Evolutionary conservation across 768 basidiomycete species (phyloP).

Genomic region (Boletus tomentosulus): DNA sequence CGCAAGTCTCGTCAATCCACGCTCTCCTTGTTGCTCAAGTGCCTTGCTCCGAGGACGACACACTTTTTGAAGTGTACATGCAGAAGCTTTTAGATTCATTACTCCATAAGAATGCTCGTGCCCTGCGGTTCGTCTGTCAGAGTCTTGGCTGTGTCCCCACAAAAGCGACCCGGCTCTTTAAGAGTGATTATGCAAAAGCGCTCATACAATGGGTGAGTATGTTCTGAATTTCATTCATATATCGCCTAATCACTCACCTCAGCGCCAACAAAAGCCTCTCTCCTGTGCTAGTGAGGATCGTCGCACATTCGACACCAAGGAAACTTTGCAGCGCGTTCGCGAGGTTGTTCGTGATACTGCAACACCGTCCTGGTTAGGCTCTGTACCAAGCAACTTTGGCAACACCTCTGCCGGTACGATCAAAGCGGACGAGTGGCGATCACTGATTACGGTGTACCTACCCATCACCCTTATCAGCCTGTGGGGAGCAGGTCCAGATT

Average conservation of each 20-base stretch:
- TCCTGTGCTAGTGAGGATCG: neutral
- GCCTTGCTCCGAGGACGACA: neutral
- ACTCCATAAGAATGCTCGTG: neutral
- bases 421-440: slow-evolving; percentile 4
- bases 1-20: neutral
- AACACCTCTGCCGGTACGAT: neutral
- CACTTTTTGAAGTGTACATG: neutral
- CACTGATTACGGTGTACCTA: neutral
- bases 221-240: neutral
- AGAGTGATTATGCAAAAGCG: neutral
- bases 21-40: neutral
- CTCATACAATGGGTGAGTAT: neutral
- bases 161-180: neutral
- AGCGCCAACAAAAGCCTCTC: neutral
- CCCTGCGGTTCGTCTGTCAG: neutral
- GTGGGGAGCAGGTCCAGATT: neutral
- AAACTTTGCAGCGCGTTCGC: neutral
- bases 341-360: neutral
- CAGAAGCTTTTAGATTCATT: neutral
- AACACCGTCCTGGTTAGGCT: neutral
- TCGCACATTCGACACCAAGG: neutral
- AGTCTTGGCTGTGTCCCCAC: neutral
- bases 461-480: neutral
- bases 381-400: neutral
- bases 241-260: no score